Evolutionary conservation across 1,139 yeast genomes (phyloP).

Genomic region (Yamadazyma jaroonii): DNA sequence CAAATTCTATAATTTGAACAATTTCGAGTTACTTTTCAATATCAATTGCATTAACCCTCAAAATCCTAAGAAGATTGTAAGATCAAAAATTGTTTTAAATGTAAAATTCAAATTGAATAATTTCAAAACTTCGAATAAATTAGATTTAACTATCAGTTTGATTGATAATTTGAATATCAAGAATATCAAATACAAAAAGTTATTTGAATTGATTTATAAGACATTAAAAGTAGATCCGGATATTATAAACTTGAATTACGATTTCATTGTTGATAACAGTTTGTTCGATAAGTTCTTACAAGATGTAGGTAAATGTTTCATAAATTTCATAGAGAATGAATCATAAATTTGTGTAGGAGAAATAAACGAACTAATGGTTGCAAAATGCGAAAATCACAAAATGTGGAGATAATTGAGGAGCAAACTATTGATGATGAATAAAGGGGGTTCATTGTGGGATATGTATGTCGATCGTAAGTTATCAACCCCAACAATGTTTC

Average conservation of each 20-base stretch:
- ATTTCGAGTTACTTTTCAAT: conserved; percentile 32
- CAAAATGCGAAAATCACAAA: too few relatives aligned
- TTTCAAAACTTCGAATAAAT: conserved; percentile 22
- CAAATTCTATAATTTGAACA: conserved; percentile 30
- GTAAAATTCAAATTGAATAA: conserved; percentile 33
- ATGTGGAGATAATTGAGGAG: too few relatives aligned
- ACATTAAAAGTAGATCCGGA: conserved; percentile 24
- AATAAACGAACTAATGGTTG: too few relatives aligned
- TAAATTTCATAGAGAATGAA: conserved; percentile 14
- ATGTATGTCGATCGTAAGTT: too few relatives aligned
- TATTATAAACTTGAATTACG: conserved; percentile 39
- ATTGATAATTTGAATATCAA: conserved; percentile 38
- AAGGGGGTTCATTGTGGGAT: too few relatives aligned
- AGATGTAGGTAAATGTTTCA: conserved; percentile 25
- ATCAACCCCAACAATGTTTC: too few relatives aligned
- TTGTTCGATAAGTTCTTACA: conserved; percentile 20
- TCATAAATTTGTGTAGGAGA: too few relatives aligned
- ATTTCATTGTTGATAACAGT: conserved; percentile 29
- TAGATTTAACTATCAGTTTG: conserved; percentile 27
- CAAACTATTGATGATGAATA: too few relatives aligned
- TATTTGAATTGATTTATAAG: conserved; percentile 41
- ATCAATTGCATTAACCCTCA: conserved; percentile 27
- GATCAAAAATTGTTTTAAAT: conserved; percentile 33
- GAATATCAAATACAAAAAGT: conserved; percentile 37
- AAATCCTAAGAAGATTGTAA: conserved; percentile 31